These are phyloP conservation scores for Yamadazyma atlantica DNA, from an alignment of 1,139 yeast species.

Conservation along the genomic window DNA sequence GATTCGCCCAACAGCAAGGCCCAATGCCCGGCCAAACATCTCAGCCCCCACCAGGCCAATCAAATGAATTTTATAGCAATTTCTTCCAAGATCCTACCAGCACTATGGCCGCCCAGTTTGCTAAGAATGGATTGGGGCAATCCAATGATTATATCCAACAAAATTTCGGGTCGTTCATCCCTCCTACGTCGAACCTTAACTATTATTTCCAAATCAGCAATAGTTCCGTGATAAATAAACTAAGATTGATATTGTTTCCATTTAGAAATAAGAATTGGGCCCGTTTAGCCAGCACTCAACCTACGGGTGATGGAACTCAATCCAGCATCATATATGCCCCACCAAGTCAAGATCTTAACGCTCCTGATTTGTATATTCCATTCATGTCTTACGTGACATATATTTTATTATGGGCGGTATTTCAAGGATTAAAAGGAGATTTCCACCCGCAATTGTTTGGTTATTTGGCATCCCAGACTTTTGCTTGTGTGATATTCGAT, in stretches of 20 bases:
- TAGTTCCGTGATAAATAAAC: constrained; percentile 74
- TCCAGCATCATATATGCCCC: constrained; percentile 47
- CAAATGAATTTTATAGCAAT: constrained; percentile 22
- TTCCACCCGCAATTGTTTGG: constrained; percentile 95
- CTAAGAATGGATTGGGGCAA: constrained; percentile 75
- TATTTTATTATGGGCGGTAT: constrained; percentile 77
- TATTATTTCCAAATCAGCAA: constrained; percentile 93
- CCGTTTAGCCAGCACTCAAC: constrained; percentile 49
- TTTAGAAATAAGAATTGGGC: constrained; percentile 83
- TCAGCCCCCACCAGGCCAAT: constrained; percentile 11
- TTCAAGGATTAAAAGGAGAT: constrained; percentile 84
- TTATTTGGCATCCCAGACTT: constrained; percentile 82
- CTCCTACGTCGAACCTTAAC: constrained; percentile 55
- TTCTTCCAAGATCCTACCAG: constrained; percentile 80
- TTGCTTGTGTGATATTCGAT: constrained; percentile 81
- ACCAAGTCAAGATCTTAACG: constrained; percentile 82
- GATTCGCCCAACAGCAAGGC: constrained; percentile 23
- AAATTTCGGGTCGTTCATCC: constrained; percentile 58
- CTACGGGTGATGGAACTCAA: constrained; percentile 19
- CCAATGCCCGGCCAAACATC: constrained; percentile 13
- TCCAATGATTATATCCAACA: constrained; percentile 74
- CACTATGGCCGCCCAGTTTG: constrained; percentile 84
- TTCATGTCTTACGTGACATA: constrained; percentile 90
- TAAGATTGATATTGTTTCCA: constrained; percentile 77
- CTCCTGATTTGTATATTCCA: constrained; percentile 96